phyloP scores from a whole-genome alignment of 2,329 filamentous ascomycete species.

The Diaporthe ilicicola region DNA sequence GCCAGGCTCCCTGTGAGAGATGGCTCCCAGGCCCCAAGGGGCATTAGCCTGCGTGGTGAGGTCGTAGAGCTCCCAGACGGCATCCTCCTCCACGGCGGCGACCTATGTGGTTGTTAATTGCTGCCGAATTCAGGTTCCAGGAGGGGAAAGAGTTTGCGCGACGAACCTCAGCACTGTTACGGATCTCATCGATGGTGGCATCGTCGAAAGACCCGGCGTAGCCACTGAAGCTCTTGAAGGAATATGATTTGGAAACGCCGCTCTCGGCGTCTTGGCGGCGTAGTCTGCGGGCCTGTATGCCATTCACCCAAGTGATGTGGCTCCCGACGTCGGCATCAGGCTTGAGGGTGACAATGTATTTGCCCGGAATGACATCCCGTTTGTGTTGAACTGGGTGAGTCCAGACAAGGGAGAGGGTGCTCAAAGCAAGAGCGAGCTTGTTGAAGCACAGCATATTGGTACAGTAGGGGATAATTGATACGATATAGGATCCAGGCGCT shows the following conservation, averaged over 20 bases:
- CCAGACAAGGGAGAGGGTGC: not conserved
- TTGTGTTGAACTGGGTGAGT: slow-evolving; percentile 1
- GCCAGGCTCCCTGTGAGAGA: slow-evolving; percentile 38
- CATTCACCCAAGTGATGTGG: slow-evolving; percentile 19
- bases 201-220: slow-evolving; percentile 61
- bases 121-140: too few relatives aligned
- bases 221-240: slow-evolving; percentile 23
- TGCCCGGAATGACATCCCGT: slow-evolving; percentile 17
- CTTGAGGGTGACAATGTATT: slow-evolving; percentile 25
- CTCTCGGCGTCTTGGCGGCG: not conserved
- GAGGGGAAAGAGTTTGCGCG: too few relatives aligned
- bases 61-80: slow-evolving; percentile 21
- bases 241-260: slow-evolving; percentile 22
- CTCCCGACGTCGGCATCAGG: not conserved
- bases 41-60: slow-evolving; percentile 25
- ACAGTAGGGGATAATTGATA: not conserved
- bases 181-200: slow-evolving; percentile 88
- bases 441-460: slow-evolving; percentile 18
- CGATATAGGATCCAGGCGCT: not conserved
- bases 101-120: slow-evolving; percentile 7
- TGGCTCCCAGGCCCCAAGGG: slow-evolving; percentile 40
- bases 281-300: slow-evolving; percentile 20
- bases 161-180: slow-evolving; percentile 49
- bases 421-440: slow-evolving; percentile 9
- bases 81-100: slow-evolving; percentile 26